phyloP scores from a whole-genome alignment of 2,329 filamentous ascomycete genomes.

The Chaetomiaceae sp. region DNA sequence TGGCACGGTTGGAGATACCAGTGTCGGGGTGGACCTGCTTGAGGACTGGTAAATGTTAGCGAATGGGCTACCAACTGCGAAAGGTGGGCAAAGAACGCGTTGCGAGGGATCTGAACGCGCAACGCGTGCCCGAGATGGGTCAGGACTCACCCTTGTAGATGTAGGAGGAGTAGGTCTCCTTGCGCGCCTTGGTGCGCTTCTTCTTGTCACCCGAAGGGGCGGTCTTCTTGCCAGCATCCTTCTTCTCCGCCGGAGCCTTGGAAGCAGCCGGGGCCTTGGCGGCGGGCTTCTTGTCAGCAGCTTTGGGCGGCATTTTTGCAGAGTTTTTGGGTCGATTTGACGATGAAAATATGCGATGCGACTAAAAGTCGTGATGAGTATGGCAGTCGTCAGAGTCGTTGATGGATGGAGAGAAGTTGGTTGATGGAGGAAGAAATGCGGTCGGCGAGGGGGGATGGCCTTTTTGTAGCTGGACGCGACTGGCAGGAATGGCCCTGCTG shows the following conservation, averaged over 20 bases:
- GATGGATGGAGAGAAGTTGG: slow-evolving; percentile 36
- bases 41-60: slow-evolving; percentile 58
- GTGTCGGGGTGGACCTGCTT: slow-evolving; percentile 99
- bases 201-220: slow-evolving; percentile 96
- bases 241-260: slow-evolving; percentile 82
- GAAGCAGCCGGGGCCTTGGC: slow-evolving; percentile 84
- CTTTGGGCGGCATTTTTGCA: slow-evolving; percentile 90
- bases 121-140: slow-evolving; percentile 4
- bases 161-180: slow-evolving; percentile 99
- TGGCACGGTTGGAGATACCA: slow-evolving; percentile 99
- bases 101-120: not conserved
- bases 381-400: slow-evolving; percentile 21
- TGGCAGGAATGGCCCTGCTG: slow-evolving; percentile 48
- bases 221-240: slow-evolving; percentile 99
- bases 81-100: not conserved
- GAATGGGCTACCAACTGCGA: not conserved
- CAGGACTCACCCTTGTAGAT: slow-evolving; percentile 90
- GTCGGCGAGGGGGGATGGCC: slow-evolving; percentile 46
- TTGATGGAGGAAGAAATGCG: slow-evolving; percentile 40
- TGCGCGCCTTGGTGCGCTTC: slow-evolving; percentile 99
- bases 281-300: slow-evolving; percentile 95
- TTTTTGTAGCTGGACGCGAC: slow-evolving; percentile 58
- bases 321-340: slow-evolving; percentile 12
- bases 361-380: slow-evolving; percentile 23
- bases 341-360: slow-evolving; percentile 23